Base-by-base conservation (phyloP, 2,329 filamentous ascomycete species). In the Diaporthe eres region DNA sequence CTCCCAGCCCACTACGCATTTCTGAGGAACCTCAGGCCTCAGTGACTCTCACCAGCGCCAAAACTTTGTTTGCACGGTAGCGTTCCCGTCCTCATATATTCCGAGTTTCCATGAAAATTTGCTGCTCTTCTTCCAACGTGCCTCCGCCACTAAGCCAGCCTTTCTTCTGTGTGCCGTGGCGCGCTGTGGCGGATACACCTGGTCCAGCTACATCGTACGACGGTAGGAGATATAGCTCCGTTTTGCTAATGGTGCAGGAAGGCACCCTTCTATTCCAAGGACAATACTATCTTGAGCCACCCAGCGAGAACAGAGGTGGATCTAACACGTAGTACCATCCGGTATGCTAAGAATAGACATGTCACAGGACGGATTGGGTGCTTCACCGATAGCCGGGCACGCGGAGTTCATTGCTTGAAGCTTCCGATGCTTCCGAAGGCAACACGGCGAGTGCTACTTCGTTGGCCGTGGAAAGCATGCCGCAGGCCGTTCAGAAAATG, bases 371-470 rank as follows among this genome's bases (percentile, higher is more conserved):
- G 19, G 17, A 67, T 51, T 15, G 15, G 63, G 44, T 51, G 28
- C 44, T 37, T 37, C 44, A 51, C 44, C 63, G 44, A 67, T 22
- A 67, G 63, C 44, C 61, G 42, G 17, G 42, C 12, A 15, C 8
- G 17, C 42, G 19, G 44, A 25, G 10, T 37, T 37, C 12, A 68
- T 25, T 19, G 28, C 19, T 34, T 9, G 44, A 68, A 68, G 63
- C 63, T 68, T 39, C 63, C 63, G 44, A 49, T 7, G 31, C 31
- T 68, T 53, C 63, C 63, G 63, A 34, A 17, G 63, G 44, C 31
- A 34, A 34, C 34, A 34, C 34, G 34, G 34, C 34, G 7, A 67
- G 12, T 25, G 44, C 44, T 28, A 47, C 44, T 34, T 37, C 28
- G 15, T 42, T 31, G 8, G 42, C 12, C 9, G 28, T 15, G 19